A percentile compares a stretch with the other conserved stretches of the same genome.
phyloP scores from a whole-genome alignment of 441 rosid species.

The Raphanus hybrid region DNA sequence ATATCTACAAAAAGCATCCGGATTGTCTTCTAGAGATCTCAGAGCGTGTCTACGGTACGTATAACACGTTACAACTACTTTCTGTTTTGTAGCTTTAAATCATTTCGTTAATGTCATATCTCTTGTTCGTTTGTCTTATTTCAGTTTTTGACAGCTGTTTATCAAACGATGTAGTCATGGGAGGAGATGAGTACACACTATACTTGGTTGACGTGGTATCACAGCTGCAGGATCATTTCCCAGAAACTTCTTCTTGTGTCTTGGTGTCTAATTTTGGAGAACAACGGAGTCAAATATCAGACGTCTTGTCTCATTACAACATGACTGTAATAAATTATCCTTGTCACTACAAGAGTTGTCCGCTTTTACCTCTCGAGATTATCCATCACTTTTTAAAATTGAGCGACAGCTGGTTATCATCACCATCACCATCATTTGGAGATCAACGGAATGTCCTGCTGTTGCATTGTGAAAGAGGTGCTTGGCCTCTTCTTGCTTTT shows the following conservation, averaged over 20 bases:
- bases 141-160: constrained; percentile 97
- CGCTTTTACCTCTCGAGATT: constrained; percentile 82
- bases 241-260: constrained; percentile 90
- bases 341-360: constrained; percentile 78
- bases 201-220: constrained; percentile 88
- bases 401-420: constrained; percentile 77
- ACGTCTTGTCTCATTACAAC: constrained; percentile 75
- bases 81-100: background rate
- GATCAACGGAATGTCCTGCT: constrained; percentile 88
- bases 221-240: constrained; percentile 86
- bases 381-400: constrained; percentile 84
- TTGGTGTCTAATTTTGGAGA: constrained; percentile 95
- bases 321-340: constrained; percentile 97
- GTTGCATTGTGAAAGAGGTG: constrained; percentile 94
- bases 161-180: constrained; percentile 84
- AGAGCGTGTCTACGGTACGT: constrained; percentile 87
- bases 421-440: constrained; percentile 33
- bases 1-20: constrained; percentile 93
- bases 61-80: background rate
- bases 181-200: constrained; percentile 83
- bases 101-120: background rate
- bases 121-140: constrained; percentile 27
- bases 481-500: constrained; percentile 95
- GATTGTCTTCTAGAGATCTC: constrained; percentile 99
- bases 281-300: constrained; percentile 78